Evolutionary conservation across 352 stramenopile genomes (phyloP).

Genomic region (Nothophytophthora sp.): DNA sequence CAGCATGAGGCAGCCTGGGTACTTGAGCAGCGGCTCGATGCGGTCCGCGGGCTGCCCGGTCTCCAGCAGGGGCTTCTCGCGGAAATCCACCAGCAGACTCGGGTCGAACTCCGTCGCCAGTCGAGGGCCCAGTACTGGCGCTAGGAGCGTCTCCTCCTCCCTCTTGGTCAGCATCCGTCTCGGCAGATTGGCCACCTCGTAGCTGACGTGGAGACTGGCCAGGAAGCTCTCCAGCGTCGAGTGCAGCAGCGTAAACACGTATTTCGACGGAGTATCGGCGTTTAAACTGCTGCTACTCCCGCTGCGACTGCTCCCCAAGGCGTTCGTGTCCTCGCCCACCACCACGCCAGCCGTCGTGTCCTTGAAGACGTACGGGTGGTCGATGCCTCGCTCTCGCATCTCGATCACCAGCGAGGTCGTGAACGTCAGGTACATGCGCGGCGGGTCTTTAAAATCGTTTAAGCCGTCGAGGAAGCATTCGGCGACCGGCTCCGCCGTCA

Average conservation of each 20-base stretch:
- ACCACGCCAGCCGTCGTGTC: slow-evolving; percentile 22
- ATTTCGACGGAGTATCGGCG: slow-evolving; percentile 34
- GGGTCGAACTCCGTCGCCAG: slow-evolving; percentile 72
- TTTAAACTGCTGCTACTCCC: slow-evolving; percentile 7
- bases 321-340: not conserved
- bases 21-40: slow-evolving; percentile 86
- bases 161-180: slow-evolving; percentile 51
- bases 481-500: slow-evolving; percentile 47
- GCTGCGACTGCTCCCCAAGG: slow-evolving; percentile 5
- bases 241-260: slow-evolving; percentile 81
- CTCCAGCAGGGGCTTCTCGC: slow-evolving; percentile 65
- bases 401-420: slow-evolving; percentile 55
- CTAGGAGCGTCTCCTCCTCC: slow-evolving; percentile 68
- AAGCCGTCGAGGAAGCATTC: slow-evolving; percentile 47
- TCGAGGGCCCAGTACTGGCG: slow-evolving; percentile 58
- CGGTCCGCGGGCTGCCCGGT: slow-evolving; percentile 54
- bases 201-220: slow-evolving; percentile 55
- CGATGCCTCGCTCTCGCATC: slow-evolving; percentile 74
- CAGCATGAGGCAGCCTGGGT: slow-evolving; percentile 88
- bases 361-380: slow-evolving; percentile 64
- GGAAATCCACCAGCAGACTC: slow-evolving; percentile 84
- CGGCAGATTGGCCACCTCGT: slow-evolving; percentile 56
- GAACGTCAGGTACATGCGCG: slow-evolving; percentile 59
- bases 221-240: slow-evolving; percentile 67
- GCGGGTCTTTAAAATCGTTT: not conserved